phyloP scores from a whole-genome alignment of 257 asterid genomes.

The Fraxinus pennsylvanica region DNA sequence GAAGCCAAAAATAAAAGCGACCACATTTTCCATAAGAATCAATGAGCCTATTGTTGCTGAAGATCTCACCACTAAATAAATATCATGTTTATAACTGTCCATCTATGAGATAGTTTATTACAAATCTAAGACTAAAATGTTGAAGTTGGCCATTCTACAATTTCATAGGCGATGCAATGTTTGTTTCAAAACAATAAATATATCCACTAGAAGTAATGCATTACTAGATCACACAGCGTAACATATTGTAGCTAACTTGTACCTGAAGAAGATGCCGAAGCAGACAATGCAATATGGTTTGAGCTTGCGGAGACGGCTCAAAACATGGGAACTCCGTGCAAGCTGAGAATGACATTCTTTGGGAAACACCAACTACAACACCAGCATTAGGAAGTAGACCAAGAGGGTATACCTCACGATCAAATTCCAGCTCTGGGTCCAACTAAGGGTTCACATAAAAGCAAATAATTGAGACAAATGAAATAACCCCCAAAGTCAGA shows the following conservation, averaged over 20 bases:
- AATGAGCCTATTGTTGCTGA: too few species aligned
- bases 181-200: not conserved
- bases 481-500: conserved; percentile 15
- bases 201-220: not conserved
- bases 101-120: not conserved
- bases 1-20: not conserved
- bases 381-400: conserved; percentile 98
- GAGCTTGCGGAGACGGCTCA: conserved; percentile 99
- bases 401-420: conserved; percentile 98
- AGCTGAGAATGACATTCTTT: conserved; percentile 97
- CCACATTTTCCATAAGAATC: too few species aligned
- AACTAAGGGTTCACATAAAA: conserved; percentile 57
- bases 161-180: not conserved
- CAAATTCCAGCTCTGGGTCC: conserved; percentile 99
- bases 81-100: not conserved
- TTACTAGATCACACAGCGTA: conserved; percentile 5
- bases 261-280: conserved; percentile 99
- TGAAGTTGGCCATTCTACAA: not conserved
- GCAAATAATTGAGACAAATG: conserved; percentile 28
- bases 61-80: not conserved
- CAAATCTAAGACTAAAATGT: not conserved
- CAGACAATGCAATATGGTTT: conserved; percentile 94
- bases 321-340: conserved; percentile 99
- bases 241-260: conserved; percentile 19
- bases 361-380: conserved; percentile 97